Percentiles rank a stretch among this genome's conserved stretches.
These are phyloP conservation scores for Mucor racemosus DNA, from an alignment of 371 early-diverging fungal genomes.

Conservation along the genomic window DNA sequence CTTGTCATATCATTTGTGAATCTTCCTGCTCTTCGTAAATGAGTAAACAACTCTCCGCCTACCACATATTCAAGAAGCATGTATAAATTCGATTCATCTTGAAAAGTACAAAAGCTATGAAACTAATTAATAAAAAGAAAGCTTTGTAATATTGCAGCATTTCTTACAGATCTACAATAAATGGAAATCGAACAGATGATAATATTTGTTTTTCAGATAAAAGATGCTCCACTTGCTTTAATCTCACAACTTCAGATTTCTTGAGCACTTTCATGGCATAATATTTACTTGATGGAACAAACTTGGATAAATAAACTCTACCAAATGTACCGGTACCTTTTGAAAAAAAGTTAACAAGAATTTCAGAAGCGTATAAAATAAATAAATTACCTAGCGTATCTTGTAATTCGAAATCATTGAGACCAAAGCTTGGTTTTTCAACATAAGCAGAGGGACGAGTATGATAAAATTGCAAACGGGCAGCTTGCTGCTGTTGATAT, in stretches of 20 bases:
- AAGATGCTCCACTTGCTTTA: constrained; percentile 74
- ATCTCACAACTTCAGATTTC: constrained; percentile 89
- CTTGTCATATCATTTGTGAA: constrained; percentile 84
- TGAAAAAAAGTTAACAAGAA: not conserved
- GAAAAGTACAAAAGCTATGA: constrained; percentile 69
- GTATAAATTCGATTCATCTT: constrained; percentile 78
- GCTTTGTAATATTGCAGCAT: not conserved
- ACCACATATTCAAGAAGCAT: constrained; percentile 92
- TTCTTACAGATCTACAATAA: constrained; percentile 47
- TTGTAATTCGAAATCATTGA: constrained; percentile 50
- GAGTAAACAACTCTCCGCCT: constrained; percentile 90
- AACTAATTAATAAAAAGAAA: not conserved
- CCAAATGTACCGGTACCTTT: constrained; percentile 95
- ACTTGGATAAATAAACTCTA: constrained; percentile 85
- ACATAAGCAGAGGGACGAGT: constrained; percentile 47
- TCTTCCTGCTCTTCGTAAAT: constrained; percentile 78
- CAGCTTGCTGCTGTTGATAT: constrained; percentile 44
- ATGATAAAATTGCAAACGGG: constrained; percentile 47
- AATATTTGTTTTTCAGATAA: constrained; percentile 38
- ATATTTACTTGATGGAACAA: constrained; percentile 67
- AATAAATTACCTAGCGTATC: constrained; percentile 43
- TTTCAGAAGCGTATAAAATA: not conserved
- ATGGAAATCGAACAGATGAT: constrained; percentile 35
- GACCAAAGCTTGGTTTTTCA: constrained; percentile 43
- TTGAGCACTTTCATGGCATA: constrained; percentile 96